phyloP scores from a whole-genome alignment of 176 grass and related monocot genomes.

The Lolium perenne region DNA sequence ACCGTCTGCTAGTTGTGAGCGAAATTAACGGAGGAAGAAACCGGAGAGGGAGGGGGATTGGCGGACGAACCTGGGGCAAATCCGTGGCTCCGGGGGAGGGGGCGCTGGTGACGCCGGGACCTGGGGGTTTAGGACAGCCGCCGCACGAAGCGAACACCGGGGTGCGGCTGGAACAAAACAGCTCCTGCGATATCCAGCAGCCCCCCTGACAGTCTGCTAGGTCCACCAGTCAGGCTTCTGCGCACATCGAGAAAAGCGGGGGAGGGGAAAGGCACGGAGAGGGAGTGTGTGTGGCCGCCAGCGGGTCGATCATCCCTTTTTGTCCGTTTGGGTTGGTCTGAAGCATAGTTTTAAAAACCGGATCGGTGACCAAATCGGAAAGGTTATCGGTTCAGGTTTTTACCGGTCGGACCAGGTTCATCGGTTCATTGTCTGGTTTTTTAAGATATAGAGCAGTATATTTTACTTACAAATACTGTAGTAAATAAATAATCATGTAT shows the following conservation, averaged over 20 bases:
- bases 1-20: background rate
- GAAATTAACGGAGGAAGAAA: background rate
- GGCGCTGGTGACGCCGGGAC: background rate
- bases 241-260: background rate
- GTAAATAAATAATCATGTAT: too few species aligned
- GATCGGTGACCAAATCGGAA: too few species aligned
- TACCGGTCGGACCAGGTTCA: too few species aligned
- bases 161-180: constrained; percentile 3
- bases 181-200: background rate
- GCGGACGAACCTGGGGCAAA: constrained; percentile 22
- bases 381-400: too few species aligned
- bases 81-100: background rate
- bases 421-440: too few species aligned
- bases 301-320: too few species aligned
- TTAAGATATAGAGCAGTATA: too few species aligned
- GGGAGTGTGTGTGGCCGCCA: too few species aligned
- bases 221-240: background rate
- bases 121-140: background rate
- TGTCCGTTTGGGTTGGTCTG: too few species aligned
- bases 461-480: too few species aligned
- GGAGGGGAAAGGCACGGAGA: background rate
- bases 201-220: background rate
- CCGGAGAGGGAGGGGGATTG: constrained; percentile 9
- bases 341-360: too few species aligned
- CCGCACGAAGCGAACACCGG: background rate